Evolutionary conservation across 805 yeast species (phyloP).

Genomic region (Blastobotrys robertii): DNA sequence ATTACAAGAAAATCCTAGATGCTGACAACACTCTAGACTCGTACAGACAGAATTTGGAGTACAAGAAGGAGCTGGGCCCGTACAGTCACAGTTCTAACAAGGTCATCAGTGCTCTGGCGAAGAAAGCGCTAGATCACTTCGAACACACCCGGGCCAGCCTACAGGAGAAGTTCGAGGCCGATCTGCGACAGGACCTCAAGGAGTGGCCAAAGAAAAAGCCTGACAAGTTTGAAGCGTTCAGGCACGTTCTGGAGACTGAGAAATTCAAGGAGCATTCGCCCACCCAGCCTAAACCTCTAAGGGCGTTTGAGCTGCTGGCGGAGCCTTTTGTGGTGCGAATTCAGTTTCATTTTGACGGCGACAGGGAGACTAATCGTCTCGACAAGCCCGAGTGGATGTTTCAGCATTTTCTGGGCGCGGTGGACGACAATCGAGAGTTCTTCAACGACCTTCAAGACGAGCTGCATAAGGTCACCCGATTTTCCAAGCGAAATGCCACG

Average conservation of each 20-base stretch:
- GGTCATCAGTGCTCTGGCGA: constrained; percentile 6
- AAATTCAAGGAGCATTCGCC: not conserved
- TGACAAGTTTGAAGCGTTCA: constrained; percentile 1
- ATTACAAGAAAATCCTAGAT: not conserved
- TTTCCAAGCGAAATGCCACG: constrained; percentile 22
- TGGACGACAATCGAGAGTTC: constrained; percentile 26
- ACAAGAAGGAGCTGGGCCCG: constrained; percentile 1
- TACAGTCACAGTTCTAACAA: not conserved
- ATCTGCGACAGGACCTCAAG: constrained; percentile 4
- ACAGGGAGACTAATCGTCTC: constrained; percentile 49
- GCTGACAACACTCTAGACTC: not conserved
- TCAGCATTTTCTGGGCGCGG: constrained; percentile 30
- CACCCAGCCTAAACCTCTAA: constrained; percentile 8
- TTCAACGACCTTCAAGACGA: constrained; percentile 19
- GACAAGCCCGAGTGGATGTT: constrained; percentile 70
- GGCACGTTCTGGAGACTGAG: constrained; percentile 3
- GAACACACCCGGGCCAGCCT: constrained; percentile 1
- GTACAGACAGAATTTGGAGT: not conserved
- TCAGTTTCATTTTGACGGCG: constrained; percentile 49
- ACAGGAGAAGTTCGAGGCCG: not conserved
- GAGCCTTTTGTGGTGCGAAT: constrained; percentile 42
- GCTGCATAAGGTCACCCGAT: constrained; percentile 8
- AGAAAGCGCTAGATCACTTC: constrained; percentile 2
- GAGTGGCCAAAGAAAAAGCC: constrained; percentile 10
- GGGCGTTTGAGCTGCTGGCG: constrained; percentile 35